Conservation (phyloP, 2,329 filamentous ascomycete species). For the Pyrenophora graminea region DNA sequence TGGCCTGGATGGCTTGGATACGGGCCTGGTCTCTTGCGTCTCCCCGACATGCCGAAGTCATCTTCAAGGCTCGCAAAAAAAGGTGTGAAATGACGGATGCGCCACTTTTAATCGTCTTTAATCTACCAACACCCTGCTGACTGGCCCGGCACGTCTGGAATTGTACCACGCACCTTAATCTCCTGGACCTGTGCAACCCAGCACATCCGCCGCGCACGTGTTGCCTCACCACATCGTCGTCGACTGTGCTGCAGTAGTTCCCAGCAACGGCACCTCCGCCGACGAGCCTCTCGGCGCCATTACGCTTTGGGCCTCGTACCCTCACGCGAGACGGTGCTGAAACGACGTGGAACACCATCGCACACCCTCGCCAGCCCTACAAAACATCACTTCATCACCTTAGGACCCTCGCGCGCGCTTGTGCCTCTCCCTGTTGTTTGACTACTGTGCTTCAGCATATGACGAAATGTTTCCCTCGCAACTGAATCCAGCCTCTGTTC, state of each 20-base stretch:
- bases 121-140: background rate
- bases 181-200: background rate
- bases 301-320: constrained; percentile 10
- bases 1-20: background rate
- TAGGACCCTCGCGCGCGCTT: constrained; percentile 16
- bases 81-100: too few relatives aligned
- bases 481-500: constrained; percentile 5
- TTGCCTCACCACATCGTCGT: constrained; percentile 1
- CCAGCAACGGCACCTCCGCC: constrained; percentile 1
- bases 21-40: background rate
- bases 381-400: constrained; percentile 22
- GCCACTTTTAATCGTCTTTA: background rate
- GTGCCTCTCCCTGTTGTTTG: constrained; percentile 12
- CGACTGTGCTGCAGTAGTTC: constrained; percentile 7
- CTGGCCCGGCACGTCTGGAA: background rate
- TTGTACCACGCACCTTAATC: background rate
- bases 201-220: constrained; percentile 1
- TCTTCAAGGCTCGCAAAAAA: too few relatives aligned
- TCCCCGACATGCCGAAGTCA: background rate
- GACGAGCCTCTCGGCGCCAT: constrained; percentile 9
- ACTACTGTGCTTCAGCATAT: constrained; percentile 21
- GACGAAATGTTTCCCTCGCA: constrained; percentile 17
- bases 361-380: constrained; percentile 21
- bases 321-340: constrained; percentile 38
- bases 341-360: constrained; percentile 30